phyloP scores from a whole-genome alignment of 345 rosid genomes.

The Brassica cretica region DNA sequence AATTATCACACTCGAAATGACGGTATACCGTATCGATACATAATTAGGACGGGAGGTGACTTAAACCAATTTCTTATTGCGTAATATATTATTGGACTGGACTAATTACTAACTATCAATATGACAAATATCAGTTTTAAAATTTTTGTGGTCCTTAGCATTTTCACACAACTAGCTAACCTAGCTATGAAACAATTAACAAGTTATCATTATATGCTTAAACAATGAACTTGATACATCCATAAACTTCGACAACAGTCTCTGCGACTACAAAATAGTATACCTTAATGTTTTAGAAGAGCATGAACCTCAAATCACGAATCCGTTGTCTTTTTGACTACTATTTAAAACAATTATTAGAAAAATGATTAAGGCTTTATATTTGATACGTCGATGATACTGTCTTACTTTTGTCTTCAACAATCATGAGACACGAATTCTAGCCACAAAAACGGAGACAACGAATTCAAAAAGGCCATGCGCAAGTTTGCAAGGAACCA shows the following conservation, averaged over 20 bases:
- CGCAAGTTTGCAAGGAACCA: constrained; percentile 3
- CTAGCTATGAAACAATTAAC: constrained; percentile 6
- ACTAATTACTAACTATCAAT: not conserved
- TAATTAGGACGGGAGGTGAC: not conserved
- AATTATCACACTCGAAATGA: not conserved
- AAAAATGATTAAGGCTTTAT: not conserved
- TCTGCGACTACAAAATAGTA: constrained; percentile 21
- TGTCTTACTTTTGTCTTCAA: not conserved
- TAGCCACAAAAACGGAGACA: not conserved
- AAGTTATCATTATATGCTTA: not conserved
- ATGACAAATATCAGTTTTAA: not conserved
- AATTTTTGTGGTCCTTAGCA: not conserved
- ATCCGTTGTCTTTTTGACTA: constrained; percentile 22
- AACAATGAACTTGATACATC: not conserved
- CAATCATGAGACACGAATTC: not conserved
- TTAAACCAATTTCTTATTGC: not conserved
- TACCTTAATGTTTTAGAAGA: constrained; percentile 1
- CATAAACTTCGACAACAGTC: constrained; percentile 20
- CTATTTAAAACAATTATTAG: not conserved
- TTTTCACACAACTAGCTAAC: constrained; percentile 8
- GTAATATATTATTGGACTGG: not conserved
- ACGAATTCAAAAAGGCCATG: not conserved
- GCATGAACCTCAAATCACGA: constrained; percentile 37
- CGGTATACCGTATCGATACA: not conserved
- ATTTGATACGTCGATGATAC: not conserved